These are phyloP conservation scores for Vitis amurensis DNA, from an alignment of 164 flowering plant genomes.

Conservation along the genomic window DNA sequence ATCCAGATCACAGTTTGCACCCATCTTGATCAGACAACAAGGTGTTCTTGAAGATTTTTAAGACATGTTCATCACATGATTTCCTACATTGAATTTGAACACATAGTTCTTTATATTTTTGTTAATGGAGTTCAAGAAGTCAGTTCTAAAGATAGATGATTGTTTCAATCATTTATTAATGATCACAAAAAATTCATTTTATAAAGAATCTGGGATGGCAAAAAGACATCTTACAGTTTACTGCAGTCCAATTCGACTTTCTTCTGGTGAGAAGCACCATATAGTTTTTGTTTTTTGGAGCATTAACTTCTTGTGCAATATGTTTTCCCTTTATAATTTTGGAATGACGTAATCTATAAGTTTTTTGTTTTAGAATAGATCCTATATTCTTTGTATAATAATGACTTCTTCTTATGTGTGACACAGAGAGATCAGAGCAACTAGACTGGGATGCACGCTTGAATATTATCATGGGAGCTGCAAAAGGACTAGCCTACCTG, in stretches of 20 bases:
- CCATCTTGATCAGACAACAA: background rate
- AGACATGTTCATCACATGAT: background rate
- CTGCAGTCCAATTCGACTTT: background rate
- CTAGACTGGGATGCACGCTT: constrained; percentile 95
- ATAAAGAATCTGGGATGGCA: background rate
- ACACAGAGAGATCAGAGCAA: constrained; percentile 78
- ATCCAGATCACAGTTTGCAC: background rate
- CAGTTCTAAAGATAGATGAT: background rate
- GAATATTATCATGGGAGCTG: constrained; percentile 91
- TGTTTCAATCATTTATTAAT: background rate
- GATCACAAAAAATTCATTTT: background rate
- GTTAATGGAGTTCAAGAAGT: background rate
- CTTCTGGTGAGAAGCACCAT: background rate
- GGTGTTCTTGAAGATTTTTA: background rate
- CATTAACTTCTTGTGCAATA: background rate
- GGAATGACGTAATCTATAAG: background rate
- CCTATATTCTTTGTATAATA: background rate
- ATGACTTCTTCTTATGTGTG: constrained; percentile 1
- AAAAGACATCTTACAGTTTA: background rate
- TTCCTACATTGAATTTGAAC: background rate
- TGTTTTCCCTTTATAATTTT: background rate
- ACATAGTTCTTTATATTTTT: background rate
- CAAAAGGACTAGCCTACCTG: constrained; percentile 90
- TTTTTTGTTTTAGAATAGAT: background rate
- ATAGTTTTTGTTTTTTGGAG: background rate